Evolutionary conservation across 192 early-diverging fungal genomes (phyloP).

Genomic region (Diversispora epigaea): DNA sequence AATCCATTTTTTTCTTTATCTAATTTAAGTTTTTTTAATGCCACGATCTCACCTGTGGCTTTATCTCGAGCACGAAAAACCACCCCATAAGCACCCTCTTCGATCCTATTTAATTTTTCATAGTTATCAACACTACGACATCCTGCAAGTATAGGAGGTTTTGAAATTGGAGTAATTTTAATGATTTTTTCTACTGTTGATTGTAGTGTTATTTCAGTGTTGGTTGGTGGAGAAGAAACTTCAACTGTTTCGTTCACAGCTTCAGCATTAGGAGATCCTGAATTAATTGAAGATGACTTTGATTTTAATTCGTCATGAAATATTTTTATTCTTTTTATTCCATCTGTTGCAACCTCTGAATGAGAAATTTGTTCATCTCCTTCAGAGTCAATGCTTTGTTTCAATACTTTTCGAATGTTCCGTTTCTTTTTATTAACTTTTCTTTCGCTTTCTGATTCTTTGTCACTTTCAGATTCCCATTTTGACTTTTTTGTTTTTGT

Average conservation of each 20-base stretch:
- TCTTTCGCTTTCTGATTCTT: conserved; percentile 1
- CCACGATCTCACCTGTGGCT: conserved; percentile 69
- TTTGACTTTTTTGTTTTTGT: conserved; percentile 27
- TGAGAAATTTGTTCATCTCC: not conserved
- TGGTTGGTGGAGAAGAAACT: not conserved
- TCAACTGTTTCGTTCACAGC: not conserved
- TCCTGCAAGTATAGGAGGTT: conserved; percentile 49
- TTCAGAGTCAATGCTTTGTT: not conserved
- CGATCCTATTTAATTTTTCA: conserved; percentile 93
- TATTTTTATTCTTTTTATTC: not conserved
- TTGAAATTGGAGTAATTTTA: conserved; percentile 26
- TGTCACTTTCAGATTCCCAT: conserved; percentile 28
- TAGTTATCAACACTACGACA: conserved; percentile 83
- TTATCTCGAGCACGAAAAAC: conserved; percentile 90
- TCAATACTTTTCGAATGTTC: not conserved
- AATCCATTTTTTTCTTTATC: conserved; percentile 70
- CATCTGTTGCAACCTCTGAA: not conserved
- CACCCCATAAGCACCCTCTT: conserved; percentile 95
- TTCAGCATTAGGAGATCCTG: not conserved
- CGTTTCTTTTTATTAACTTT: conserved; percentile 9
- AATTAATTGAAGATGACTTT: not conserved
- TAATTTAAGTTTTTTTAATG: conserved; percentile 58
- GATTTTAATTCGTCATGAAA: not conserved
- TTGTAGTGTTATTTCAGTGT: conserved; percentile 9
- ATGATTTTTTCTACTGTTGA: not conserved